phyloP scores from a whole-genome alignment of 2,329 filamentous ascomycete species.

The Gnomoniopsis smithogilvyi region DNA sequence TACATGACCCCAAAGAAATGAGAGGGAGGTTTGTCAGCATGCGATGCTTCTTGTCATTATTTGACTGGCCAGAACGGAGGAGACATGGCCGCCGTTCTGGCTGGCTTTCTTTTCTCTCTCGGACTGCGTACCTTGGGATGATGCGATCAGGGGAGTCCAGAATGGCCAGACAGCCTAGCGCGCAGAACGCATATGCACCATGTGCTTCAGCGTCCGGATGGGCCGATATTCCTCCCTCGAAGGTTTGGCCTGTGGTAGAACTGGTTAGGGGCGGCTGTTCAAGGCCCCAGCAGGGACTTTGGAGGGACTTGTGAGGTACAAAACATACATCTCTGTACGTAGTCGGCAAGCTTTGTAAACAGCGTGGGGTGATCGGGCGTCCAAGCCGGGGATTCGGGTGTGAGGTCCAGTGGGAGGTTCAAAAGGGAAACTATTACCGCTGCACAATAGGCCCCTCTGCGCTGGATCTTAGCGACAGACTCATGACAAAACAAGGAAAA shows the following conservation, averaged over 20 bases:
- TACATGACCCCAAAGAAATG: conserved; percentile 33
- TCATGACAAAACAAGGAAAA: background rate
- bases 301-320: conserved; percentile 6
- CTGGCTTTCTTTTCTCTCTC: conserved; percentile 7
- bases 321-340: conserved; percentile 73
- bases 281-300: conserved; percentile 14
- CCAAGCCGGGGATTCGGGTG: conserved; percentile 66
- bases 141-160: conserved; percentile 74
- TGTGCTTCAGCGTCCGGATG: conserved; percentile 88
- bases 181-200: conserved; percentile 95
- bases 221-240: conserved; percentile 88
- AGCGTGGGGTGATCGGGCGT: conserved; percentile 58
- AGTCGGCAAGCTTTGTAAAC: conserved; percentile 71
- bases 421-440: conserved; percentile 80
- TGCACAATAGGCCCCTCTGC: conserved; percentile 86
- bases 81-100: conserved; percentile 5
- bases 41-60: conserved; percentile 33
- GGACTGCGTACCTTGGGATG: conserved; percentile 61
- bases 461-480: conserved; percentile 11
- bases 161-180: conserved; percentile 82
- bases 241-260: conserved; percentile 75
- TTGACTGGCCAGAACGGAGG: conserved; percentile 29
- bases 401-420: conserved; percentile 76
- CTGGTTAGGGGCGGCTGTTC: conserved; percentile 20
- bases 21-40: conserved; percentile 28